These are phyloP conservation scores for Coemansia nantahalensis DNA, from an alignment of 192 early-diverging fungal species.

Conservation along the genomic window DNA sequence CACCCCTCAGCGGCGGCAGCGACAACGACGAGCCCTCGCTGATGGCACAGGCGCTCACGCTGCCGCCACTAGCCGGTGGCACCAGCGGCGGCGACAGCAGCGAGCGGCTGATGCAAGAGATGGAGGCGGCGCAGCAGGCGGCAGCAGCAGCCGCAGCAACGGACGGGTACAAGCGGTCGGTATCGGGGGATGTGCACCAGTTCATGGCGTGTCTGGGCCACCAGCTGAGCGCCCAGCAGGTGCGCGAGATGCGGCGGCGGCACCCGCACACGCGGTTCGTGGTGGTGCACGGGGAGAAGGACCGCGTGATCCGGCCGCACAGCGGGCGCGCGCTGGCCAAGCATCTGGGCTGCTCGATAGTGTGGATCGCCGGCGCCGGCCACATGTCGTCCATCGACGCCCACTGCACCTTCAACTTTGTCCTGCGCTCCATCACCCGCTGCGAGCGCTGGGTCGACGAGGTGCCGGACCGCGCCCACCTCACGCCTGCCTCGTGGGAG, in stretches of 20 bases:
- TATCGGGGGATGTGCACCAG: slow-evolving; percentile 46
- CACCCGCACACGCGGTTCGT: slow-evolving; percentile 39
- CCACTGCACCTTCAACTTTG: slow-evolving; percentile 45
- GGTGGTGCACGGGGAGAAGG: slow-evolving; percentile 49
- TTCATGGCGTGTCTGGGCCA: slow-evolving; percentile 52
- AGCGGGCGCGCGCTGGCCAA: slow-evolving; percentile 46
- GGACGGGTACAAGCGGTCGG: slow-evolving; percentile 9
- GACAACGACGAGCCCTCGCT: no score
- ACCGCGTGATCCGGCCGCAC: slow-evolving; percentile 40
- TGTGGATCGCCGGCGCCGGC: slow-evolving; percentile 33
- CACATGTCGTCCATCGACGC: slow-evolving; percentile 53
- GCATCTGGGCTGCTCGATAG: slow-evolving; percentile 33
- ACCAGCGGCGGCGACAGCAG: no score
- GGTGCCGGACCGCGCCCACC: slow-evolving; percentile 17
- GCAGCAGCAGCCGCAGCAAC: no score
- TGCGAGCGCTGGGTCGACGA: slow-evolving; percentile 28
- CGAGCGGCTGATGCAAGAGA: no score
- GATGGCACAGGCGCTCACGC: no score
- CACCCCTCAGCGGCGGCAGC: no score
- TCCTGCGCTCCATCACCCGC: slow-evolving; percentile 32
- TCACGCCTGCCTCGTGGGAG: slow-evolving; percentile 27
- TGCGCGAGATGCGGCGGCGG: slow-evolving; percentile 14
- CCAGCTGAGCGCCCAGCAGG: slow-evolving; percentile 21
- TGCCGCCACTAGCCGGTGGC: no score
- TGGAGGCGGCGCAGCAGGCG: no score